Evolutionary conservation across 192 early-diverging fungal species (phyloP).

Genomic region (Radiomyces spectabilis): DNA sequence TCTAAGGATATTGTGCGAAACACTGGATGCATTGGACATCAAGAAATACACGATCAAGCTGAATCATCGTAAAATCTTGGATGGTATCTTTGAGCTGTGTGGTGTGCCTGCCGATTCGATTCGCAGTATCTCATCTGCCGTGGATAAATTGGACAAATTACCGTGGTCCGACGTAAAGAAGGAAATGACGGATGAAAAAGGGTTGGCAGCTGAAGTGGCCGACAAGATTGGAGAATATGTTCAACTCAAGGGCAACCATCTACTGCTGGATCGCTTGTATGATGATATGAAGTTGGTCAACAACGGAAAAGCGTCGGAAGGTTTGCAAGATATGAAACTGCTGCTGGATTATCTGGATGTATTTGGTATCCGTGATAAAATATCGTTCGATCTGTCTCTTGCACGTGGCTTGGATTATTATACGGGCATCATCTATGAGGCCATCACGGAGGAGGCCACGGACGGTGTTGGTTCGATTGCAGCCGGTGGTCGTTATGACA

Average conservation of each 20-base stretch:
- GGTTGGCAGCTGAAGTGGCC: slow-evolving; percentile 63
- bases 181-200: slow-evolving; percentile 95
- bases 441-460: slow-evolving; percentile 72
- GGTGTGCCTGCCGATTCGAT: slow-evolving; percentile 87
- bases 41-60: slow-evolving; percentile 88
- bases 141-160: slow-evolving; percentile 97
- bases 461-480: slow-evolving; percentile 92
- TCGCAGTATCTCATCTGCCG: slow-evolving; percentile 90
- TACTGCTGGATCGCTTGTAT: slow-evolving; percentile 64
- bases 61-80: slow-evolving; percentile 93
- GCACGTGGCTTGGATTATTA: slow-evolving; percentile 98
- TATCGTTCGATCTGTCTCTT: slow-evolving; percentile 89
- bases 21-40: slow-evolving; percentile 72
- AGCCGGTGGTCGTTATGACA: slow-evolving; percentile 94
- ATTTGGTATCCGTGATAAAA: slow-evolving; percentile 60
- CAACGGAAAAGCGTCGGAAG: slow-evolving; percentile 65
- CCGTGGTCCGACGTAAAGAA: slow-evolving; percentile 89
- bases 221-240: slow-evolving; percentile 92
- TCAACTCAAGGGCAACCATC: slow-evolving; percentile 60
- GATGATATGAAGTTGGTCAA: slow-evolving; percentile 53
- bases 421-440: slow-evolving; percentile 97
- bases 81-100: slow-evolving; percentile 93
- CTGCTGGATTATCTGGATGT: slow-evolving; percentile 79
- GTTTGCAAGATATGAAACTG: slow-evolving; percentile 77
- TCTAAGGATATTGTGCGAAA: slow-evolving; percentile 72